Percentiles rank a stretch among this genome's conserved stretches.
phyloP scores from a whole-genome alignment of 2,329 filamentous ascomycete genomes.

The Cladosporium sp. region DNA sequence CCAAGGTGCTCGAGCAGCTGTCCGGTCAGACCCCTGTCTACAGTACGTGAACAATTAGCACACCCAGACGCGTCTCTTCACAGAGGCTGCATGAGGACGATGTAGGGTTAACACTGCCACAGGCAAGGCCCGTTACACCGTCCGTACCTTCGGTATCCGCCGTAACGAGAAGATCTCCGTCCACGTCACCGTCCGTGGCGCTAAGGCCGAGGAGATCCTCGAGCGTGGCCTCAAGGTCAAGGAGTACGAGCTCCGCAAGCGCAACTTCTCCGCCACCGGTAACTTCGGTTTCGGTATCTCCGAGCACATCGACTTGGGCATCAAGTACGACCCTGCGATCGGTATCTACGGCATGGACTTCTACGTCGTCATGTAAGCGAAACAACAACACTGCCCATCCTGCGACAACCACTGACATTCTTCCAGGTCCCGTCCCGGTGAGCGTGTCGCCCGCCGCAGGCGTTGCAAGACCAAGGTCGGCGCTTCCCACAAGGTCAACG shows the following conservation, averaged over 20 bases:
- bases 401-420: conserved; percentile 26
- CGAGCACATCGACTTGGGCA: conserved; percentile 99
- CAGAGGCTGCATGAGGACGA: conserved; percentile 1
- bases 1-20: conserved; percentile 99
- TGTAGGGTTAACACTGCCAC: conserved; percentile 21
- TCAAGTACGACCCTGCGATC: conserved; percentile 99
- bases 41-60: conserved; percentile 58
- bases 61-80: not conserved
- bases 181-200: conserved; percentile 98
- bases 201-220: conserved; percentile 99
- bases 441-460: conserved; percentile 94
- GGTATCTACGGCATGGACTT: conserved; percentile 99
- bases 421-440: conserved; percentile 82
- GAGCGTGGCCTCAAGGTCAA: conserved; percentile 99
- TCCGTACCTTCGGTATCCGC: conserved; percentile 99
- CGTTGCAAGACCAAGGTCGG: conserved; percentile 84
- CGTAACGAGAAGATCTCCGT: conserved; percentile 99
- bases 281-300: conserved; percentile 99
- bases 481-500: conserved; percentile 86
- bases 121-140: conserved; percentile 99
- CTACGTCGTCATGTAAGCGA: conserved; percentile 93
- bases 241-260: conserved; percentile 99
- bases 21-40: conserved; percentile 99
- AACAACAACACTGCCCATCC: not conserved
- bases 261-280: conserved; percentile 99